These are phyloP conservation scores for Solanum gandarillasii DNA, from an alignment of 257 asterid species.

Conservation along the genomic window DNA sequence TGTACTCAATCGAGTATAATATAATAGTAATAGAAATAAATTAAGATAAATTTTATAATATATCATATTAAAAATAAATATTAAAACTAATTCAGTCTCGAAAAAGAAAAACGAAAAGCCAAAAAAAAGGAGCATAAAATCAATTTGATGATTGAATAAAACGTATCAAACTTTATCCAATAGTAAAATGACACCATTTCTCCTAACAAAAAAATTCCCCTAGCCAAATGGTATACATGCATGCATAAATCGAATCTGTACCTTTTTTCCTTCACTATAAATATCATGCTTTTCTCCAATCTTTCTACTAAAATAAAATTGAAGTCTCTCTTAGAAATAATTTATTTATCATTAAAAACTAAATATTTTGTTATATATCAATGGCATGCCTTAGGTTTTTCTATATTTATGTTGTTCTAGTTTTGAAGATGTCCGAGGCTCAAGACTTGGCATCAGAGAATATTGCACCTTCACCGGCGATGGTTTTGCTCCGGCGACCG, in stretches of 20 bases:
- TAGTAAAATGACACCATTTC: neutral
- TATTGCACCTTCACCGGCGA: neutral
- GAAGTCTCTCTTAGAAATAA: neutral
- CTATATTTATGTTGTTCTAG: neutral
- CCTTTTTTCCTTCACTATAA: neutral
- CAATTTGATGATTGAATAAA: neutral
- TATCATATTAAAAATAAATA: no score
- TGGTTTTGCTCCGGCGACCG: neutral
- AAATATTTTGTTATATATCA: neutral
- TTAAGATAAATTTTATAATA: no score
- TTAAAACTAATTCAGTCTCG: no score
- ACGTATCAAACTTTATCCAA: neutral
- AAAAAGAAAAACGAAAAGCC: neutral
- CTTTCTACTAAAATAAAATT: neutral
- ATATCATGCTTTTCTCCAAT: neutral
- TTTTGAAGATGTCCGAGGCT: neutral
- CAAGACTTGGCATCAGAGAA: neutral
- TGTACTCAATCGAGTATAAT: no score
- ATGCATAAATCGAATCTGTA: no score
- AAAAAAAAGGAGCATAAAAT: neutral
- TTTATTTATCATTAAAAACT: neutral
- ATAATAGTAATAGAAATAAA: no score
- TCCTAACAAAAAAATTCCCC: neutral
- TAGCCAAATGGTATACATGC: neutral
- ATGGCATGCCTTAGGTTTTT: neutral